A percentile compares a stretch with the other conserved stretches of the same genome.
phyloP scores from a whole-genome alignment of 129 eudicot species.

The Glebionis coronaria region DNA sequence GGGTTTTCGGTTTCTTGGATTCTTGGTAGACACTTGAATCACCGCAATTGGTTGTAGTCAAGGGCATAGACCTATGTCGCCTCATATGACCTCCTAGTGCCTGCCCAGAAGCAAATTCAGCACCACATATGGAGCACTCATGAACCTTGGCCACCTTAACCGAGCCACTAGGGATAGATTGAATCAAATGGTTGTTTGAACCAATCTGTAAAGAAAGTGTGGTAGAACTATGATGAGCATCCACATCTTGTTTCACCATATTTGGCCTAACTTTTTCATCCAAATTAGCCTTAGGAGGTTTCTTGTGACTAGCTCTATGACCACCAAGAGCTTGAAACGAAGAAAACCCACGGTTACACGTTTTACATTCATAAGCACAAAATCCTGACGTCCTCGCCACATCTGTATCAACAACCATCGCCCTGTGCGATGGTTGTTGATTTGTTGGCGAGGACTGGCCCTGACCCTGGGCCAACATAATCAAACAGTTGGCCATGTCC shows the following conservation, averaged over 20 bases:
- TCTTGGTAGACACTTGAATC: constrained; percentile 33
- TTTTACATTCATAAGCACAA: constrained; percentile 66
- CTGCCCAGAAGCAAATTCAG: constrained; percentile 75
- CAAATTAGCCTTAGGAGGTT: constrained; percentile 44
- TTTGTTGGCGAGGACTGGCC: constrained; percentile 27
- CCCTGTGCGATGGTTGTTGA: constrained; percentile 10
- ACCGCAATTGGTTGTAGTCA: constrained; percentile 14
- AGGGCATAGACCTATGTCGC: constrained; percentile 57
- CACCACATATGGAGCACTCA: constrained; percentile 85
- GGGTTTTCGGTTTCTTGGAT: constrained; percentile 40
- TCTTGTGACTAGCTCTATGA: constrained; percentile 90
- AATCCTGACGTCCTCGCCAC: not conserved
- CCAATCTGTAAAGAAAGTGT: constrained; percentile 46
- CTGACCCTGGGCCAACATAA: constrained; percentile 71
- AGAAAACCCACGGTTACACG: constrained; percentile 61
- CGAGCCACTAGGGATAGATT: constrained; percentile 22
- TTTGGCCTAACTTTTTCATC: constrained; percentile 27
- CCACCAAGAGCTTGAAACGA: constrained; percentile 97
- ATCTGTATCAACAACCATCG: not conserved
- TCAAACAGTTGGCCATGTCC: constrained; percentile 87
- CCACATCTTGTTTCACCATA: constrained; percentile 17
- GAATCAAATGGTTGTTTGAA: constrained; percentile 21
- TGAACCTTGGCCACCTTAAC: constrained; percentile 47
- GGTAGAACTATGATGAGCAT: constrained; percentile 23
- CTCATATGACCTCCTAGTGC: constrained; percentile 97